Base-by-base conservation (phyloP, 208 protist species). In the Wallacemonas rigidus region DNA sequence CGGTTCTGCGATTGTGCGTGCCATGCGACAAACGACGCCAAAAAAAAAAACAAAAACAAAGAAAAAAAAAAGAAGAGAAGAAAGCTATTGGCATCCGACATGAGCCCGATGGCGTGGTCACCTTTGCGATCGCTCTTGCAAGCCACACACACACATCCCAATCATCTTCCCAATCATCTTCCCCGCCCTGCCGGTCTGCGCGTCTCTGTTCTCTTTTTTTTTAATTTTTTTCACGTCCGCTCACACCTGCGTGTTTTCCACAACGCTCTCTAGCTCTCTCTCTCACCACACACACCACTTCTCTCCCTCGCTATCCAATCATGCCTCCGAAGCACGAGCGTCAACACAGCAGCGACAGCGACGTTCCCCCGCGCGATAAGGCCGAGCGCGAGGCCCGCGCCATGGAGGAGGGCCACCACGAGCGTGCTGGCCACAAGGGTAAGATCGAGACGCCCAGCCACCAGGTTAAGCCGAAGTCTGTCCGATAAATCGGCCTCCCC, bases 401-500 rank as follows among this genome's bases (percentile, higher is more conserved):
- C 71, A 93, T 93, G 68, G 91, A 96, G 72, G 77, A 83, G 40
- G 67, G 64, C 43, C 89, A 95, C 75, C 92, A 96, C 84, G 87
- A 96, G 51, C 89, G 92, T 43, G 75, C 86, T 44, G 92, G 92
- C 45, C 48, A 63, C 57, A 87, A 90, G 77, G 92, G 91, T 60
- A 50, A 70, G 17, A 89, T 83, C 51, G 78, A 85, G 36, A 86
- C 82, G 2, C 91, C 91, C 14, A 92, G 83, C 56, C 82, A 94
- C 75, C 82, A 93, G 74, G 54, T 36, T 36, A 93, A 96, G 78
- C 89, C 91, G 57, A 96, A 94, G 77, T 93, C 89, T 8, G 88
- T 96, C 45, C 89, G 91, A 58, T 80, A 85, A 82, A 67, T 35
- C 61, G 11, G 36, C 36, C 4, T 6, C 1, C 9, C 11, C 1